Evolutionary conservation across 73 alveolate species (phyloP).

Genomic region (Effrenium voratum): DNA sequence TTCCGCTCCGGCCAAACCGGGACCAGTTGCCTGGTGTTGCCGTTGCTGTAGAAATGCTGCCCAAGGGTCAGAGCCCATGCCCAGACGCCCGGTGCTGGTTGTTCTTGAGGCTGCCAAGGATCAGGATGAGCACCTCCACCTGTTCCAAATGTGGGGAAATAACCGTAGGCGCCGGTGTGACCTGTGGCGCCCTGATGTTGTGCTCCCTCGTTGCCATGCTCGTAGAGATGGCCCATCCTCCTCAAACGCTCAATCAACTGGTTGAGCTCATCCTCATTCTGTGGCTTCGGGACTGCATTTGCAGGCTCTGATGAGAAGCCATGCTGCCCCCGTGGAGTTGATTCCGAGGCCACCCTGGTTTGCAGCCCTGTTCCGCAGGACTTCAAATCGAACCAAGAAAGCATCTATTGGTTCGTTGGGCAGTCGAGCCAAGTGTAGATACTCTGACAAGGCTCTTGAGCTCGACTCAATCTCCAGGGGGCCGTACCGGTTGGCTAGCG

Average conservation of each 20-base stretch:
- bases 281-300: neutral
- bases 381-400: constrained; percentile 14
- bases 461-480: constrained; percentile 5
- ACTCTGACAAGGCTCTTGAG: constrained; percentile 4
- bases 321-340: neutral
- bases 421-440: neutral
- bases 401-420: constrained; percentile 18
- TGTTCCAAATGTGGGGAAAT: constrained; percentile 6
- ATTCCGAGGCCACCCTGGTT: constrained; percentile 4
- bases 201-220: neutral
- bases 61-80: no score
- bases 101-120: no score
- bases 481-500: neutral
- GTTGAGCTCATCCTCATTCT: neutral
- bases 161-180: neutral
- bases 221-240: neutral
- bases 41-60: no score
- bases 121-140: no score
- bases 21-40: neutral
- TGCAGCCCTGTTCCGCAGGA: neutral
- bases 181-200: constrained; percentile 10
- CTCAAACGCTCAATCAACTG: constrained; percentile 4
- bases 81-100: no score
- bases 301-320: neutral
- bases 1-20: no score